Conservation (phyloP, 495 filamentous ascomycete species). For the Filosporella fistucella region DNA sequence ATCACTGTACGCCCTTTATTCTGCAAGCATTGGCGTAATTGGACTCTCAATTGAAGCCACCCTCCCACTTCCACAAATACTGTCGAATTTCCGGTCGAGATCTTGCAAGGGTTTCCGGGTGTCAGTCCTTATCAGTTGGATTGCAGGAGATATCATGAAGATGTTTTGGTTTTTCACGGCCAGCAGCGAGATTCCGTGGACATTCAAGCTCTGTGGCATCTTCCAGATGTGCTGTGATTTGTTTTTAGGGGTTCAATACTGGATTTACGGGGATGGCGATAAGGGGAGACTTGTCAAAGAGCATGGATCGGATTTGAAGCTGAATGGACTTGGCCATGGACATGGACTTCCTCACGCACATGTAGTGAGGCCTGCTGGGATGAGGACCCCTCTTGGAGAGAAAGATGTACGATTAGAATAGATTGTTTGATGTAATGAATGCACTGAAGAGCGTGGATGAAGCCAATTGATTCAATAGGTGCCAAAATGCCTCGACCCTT, state of each 20-base stretch:
- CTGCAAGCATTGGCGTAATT: slow-evolving; percentile 66
- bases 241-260: slow-evolving; percentile 81
- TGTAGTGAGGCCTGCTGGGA: background rate
- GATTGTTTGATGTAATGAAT: slow-evolving; percentile 3
- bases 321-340: no score
- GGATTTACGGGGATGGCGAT: slow-evolving; percentile 64
- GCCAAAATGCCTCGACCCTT: no score
- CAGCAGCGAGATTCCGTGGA: slow-evolving; percentile 66
- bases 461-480: no score
- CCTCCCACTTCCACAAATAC: slow-evolving; percentile 84
- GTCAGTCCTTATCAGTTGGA: slow-evolving; percentile 81
- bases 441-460: no score
- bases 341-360: slow-evolving; percentile 1
- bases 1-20: slow-evolving; percentile 59
- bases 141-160: slow-evolving; percentile 91
- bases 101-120: slow-evolving; percentile 89
- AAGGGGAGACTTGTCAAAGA: slow-evolving; percentile 10
- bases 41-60: slow-evolving; percentile 88
- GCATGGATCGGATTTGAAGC: slow-evolving; percentile 8
- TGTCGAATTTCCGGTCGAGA: slow-evolving; percentile 69
- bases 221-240: slow-evolving; percentile 87
- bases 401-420: slow-evolving; percentile 23
- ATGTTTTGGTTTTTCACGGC: slow-evolving; percentile 88
- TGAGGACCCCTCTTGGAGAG: slow-evolving; percentile 17
- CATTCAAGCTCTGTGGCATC: slow-evolving; percentile 88